These are phyloP conservation scores for Sugiyamaella valdiviana DNA, from an alignment of 805 yeast species.

Conservation along the genomic window DNA sequence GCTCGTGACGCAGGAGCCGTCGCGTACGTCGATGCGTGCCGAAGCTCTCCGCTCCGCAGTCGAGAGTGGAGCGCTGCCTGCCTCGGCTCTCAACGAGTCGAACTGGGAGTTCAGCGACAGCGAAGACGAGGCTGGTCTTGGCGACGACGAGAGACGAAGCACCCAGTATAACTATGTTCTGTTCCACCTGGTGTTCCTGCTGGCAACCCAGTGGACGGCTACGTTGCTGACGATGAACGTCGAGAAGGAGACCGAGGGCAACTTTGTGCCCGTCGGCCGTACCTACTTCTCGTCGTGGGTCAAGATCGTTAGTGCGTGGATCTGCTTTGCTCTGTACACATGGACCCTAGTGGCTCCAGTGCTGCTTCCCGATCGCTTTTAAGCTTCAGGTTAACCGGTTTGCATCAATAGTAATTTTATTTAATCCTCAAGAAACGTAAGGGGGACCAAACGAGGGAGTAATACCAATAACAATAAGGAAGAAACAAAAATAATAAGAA, in stretches of 20 bases:
- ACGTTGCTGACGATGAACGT: slow-evolving; percentile 89
- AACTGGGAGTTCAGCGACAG: slow-evolving; percentile 49
- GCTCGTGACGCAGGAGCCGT: slow-evolving; percentile 44
- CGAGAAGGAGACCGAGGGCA: slow-evolving; percentile 73
- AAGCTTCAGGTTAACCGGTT: too few species aligned
- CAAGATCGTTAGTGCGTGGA: slow-evolving; percentile 86
- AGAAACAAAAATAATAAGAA: too few species aligned
- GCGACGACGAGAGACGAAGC: slow-evolving; percentile 53
- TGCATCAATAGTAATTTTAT: too few species aligned
- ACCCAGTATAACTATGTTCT: slow-evolving; percentile 80
- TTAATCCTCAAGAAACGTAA: too few species aligned
- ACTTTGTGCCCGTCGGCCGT: slow-evolving; percentile 93
- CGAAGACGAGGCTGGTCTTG: slow-evolving; percentile 35
- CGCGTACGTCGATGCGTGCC: slow-evolving; percentile 67
- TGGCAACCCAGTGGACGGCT: slow-evolving; percentile 97
- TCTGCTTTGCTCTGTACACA: slow-evolving; percentile 74
- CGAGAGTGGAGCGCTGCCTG: slow-evolving; percentile 92
- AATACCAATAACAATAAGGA: too few species aligned
- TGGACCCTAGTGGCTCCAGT: slow-evolving; percentile 94
- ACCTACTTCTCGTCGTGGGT: slow-evolving; percentile 95
- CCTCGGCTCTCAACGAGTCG: slow-evolving; percentile 75
- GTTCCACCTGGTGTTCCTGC: slow-evolving; percentile 84
- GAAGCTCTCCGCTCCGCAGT: slow-evolving; percentile 91
- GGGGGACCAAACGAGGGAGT: too few species aligned
- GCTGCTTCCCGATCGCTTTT: slow-evolving; percentile 80